A percentile compares a stretch with the other conserved stretches of the same genome.
These are phyloP conservation scores for Puccinellia tenuiflora DNA, from an alignment of 176 grass and related monocot species.

Conservation along the genomic window DNA sequence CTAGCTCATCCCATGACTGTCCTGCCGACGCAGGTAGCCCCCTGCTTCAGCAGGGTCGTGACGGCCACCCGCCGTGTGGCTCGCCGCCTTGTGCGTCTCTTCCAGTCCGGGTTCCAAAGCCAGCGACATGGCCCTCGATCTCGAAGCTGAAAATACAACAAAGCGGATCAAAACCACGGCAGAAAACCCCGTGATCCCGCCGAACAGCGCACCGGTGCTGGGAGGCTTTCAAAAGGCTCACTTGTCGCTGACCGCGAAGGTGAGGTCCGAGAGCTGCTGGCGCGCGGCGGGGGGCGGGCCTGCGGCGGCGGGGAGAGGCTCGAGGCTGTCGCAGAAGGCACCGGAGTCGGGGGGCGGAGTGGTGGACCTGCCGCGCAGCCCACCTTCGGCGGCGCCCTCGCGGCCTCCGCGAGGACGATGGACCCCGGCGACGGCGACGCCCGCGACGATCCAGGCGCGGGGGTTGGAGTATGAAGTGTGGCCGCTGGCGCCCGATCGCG, in stretches of 20 bases:
- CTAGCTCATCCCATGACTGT: slow-evolving; percentile 92
- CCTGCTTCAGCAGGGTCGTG: slow-evolving; percentile 63
- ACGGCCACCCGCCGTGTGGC: slow-evolving; percentile 51
- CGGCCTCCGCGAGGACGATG: slow-evolving; percentile 68
- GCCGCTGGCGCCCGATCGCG: slow-evolving; percentile 22
- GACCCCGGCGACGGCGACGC: slow-evolving; percentile 75
- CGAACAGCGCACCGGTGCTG: neutral
- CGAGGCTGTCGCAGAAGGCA: slow-evolving; percentile 69
- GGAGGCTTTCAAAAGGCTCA: neutral
- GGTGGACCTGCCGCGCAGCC: slow-evolving; percentile 9
- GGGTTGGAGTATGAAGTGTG: neutral
- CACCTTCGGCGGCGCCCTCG: slow-evolving; percentile 53
- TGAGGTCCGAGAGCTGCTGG: slow-evolving; percentile 48
- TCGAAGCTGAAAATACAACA: slow-evolving; percentile 56
- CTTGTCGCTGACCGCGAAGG: slow-evolving; percentile 93
- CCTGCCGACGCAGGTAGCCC: slow-evolving; percentile 65
- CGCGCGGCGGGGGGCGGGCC: slow-evolving; percentile 67
- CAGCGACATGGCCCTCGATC: slow-evolving; percentile 73
- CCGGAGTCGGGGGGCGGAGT: slow-evolving; percentile 26
- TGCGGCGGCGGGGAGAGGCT: slow-evolving; percentile 54
- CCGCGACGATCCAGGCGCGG: slow-evolving; percentile 62
- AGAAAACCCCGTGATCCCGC: neutral
- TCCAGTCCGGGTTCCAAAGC: slow-evolving; percentile 95
- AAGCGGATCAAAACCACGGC: neutral
- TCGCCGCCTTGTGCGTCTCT: slow-evolving; percentile 62